Percentiles rank a stretch among this genome's conserved stretches.
phyloP scores from a whole-genome alignment of 345 rosid genomes.

The Eucalyptus sp. region DNA sequence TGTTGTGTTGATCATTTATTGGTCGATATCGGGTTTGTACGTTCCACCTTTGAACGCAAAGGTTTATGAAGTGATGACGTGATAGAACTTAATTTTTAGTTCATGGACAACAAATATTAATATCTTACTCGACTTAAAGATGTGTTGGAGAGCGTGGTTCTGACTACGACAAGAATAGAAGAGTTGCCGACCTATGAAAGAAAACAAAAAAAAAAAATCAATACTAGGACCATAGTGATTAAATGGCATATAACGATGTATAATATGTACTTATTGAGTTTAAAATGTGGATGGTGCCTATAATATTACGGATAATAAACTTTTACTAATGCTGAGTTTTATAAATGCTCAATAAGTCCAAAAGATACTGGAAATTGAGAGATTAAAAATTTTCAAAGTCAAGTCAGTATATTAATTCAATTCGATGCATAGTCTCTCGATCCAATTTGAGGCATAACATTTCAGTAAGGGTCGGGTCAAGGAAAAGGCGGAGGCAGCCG shows the following conservation, averaged over 20 bases:
- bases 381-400: rapidly evolving
- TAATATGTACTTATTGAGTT: neutral
- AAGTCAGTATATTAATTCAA: neutral
- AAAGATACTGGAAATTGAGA: rapidly evolving
- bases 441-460: neutral
- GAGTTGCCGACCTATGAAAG: neutral
- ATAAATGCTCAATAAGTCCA: neutral
- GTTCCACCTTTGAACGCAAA: neutral
- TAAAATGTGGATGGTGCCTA: neutral
- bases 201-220: too few species aligned
- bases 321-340: neutral
- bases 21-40: neutral
- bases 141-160: neutral
- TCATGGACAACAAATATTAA: too few species aligned
- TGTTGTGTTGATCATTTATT: too few species aligned
- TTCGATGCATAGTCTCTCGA: neutral
- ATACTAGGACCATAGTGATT: neutral
- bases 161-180: neutral
- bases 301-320: too few species aligned
- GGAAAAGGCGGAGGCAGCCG: neutral
- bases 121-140: too few species aligned
- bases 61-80: neutral
- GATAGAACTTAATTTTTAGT: too few species aligned
- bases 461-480: neutral
- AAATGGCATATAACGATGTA: neutral